phyloP scores from a whole-genome alignment of 345 rosid species.

The Brassica juncea region DNA sequence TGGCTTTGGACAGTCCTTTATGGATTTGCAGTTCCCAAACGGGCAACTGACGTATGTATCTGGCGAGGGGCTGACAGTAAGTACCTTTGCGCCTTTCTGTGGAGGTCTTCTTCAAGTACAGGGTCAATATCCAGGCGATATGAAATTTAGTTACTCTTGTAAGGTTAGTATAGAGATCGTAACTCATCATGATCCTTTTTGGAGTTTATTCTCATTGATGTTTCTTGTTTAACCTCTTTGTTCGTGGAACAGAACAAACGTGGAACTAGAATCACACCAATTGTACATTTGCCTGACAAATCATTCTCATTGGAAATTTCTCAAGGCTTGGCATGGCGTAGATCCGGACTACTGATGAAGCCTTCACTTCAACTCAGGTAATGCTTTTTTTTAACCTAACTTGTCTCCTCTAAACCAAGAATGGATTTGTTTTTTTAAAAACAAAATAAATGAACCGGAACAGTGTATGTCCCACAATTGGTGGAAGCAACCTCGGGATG shows the following conservation, averaged over 20 bases:
- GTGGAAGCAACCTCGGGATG: constrained; percentile 92
- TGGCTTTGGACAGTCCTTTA: constrained; percentile 60
- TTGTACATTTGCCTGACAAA: constrained; percentile 86
- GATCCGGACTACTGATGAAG: constrained; percentile 81
- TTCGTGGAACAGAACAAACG: not conserved
- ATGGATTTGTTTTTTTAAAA: not conserved
- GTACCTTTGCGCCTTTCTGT: constrained; percentile 75
- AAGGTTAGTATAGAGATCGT: constrained; percentile 52
- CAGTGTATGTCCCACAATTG: constrained; percentile 83
- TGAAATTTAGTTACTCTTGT: constrained; percentile 85
- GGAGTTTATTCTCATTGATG: not conserved
- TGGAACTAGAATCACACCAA: constrained; percentile 84
- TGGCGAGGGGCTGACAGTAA: constrained; percentile 88
- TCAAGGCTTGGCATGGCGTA: constrained; percentile 89
- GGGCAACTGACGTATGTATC: constrained; percentile 86
- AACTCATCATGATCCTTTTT: not conserved
- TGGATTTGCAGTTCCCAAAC: constrained; percentile 94
- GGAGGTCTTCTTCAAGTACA: constrained; percentile 97
- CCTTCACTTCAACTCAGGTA: constrained; percentile 84
- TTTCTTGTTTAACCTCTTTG: not conserved
- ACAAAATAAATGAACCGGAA: not conserved
- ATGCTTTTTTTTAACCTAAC: not conserved
- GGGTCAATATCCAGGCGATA: constrained; percentile 97
- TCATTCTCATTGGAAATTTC: constrained; percentile 68
- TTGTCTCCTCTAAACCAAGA: not conserved